A percentile compares a stretch with the other conserved stretches of the same genome.
These are phyloP conservation scores for barley (Hordeum vulgare) DNA, from an alignment of 176 grass and related monocot species.

Conservation along the genomic window MorexV3_pseudomolecules_assembly NC_058521.1:333330348-333330847, in stretches of 20 bases:
- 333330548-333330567: conserved; percentile 16
- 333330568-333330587: conserved; percentile 27
- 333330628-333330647: conserved; percentile 27
- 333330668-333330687: conserved; percentile 39
- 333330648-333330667: conserved; percentile 9
- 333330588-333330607: conserved; percentile 23
- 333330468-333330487: too few species aligned
- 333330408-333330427: too few species aligned
- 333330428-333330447: too few species aligned
- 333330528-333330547: conserved; percentile 21
- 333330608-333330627: conserved; percentile 23
- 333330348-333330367: too few species aligned
- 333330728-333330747: conserved; percentile 54
- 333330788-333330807: conserved; percentile 5
- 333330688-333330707: conserved; percentile 28
- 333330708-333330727: conserved; percentile 26
- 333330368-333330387: too few species aligned
- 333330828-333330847: conserved; percentile 25
- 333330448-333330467: too few species aligned
- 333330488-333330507: too few species aligned
- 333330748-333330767: conserved; percentile 30
- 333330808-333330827: conserved; percentile 21
- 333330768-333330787: conserved; percentile 57
- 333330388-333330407: too few species aligned
- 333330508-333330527: conserved; percentile 30